Evolutionary conservation across 306 rosid species (phyloP), one percentile per base, ranked within the genome.

Genomic region (Pyrus betulifolia): DNA sequence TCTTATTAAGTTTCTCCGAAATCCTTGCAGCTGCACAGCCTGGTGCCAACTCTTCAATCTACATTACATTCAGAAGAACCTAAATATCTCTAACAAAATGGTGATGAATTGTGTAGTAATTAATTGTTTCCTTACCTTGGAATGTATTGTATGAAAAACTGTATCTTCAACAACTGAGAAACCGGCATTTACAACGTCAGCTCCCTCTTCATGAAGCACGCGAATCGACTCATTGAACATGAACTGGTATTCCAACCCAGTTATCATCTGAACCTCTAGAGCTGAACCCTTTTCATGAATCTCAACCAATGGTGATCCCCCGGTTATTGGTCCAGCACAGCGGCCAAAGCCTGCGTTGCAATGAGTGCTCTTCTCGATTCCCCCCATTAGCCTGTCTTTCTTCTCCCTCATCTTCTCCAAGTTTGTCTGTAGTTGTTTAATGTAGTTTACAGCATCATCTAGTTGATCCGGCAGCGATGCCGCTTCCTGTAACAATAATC

Each of bases 351-450:
- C 33, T 17, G 27, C 63, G 60, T 64, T 80, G 4, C 3, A 3
- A 3, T 30, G 17, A 9, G 8, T 11, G 1, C 4, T 23, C 18
- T 49, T 22, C 54, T 64, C 78, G 18, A 84, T 70, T n/a, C n/a
- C 88, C 58, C n/a, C 88, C 58, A 78, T 28, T n/a, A 88, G 69
- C 23, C 44, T 71, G 35, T 67, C 68, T 73, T 86, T 92, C 91
- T 86, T 92, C 33, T 90, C 88, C 85, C 77, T 88, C 91, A 88
- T 52, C 66, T 31, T 87, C 87, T 88, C 96, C 88, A 92, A 17
- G 40, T 86, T 82, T 3, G 78, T 74, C 71, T 90, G 92, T 11
- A 86, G 62, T 82, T 79, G 88, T 81, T 87, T 92, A 49, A 92
- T 88, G 84, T 92, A 87, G 11, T 71, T 87, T 62, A 87, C 86